Base-by-base conservation (phyloP, 192 early-diverging fungal species). In the Podila minutissima region DNA sequence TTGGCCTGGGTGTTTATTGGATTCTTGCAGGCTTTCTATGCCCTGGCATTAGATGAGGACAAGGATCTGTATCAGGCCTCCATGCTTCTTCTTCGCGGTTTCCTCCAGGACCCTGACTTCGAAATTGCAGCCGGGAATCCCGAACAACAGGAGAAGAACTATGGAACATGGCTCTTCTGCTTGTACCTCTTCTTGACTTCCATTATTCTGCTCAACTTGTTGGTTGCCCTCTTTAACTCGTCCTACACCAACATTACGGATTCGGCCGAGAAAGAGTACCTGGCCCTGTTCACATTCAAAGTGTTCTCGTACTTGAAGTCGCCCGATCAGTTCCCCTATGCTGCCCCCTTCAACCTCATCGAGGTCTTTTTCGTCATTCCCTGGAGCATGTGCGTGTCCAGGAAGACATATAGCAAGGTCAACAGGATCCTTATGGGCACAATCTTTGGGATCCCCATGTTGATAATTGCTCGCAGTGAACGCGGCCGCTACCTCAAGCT, bases 171-270 rank as follows among this genome's bases (percentile, higher is more conserved):
- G 41, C 62, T 83, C 71, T 78, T 83, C 63, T 71, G 60, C 11
- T 53, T 83, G 26, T 83, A 83, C 50, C 59, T 83, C 41, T 83
- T 83, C 74, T 46, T 78, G 59, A 83, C 74, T 19, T 73, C 71
- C 0, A 77, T 77, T 35, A 83, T 83, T 69, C 63, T 83, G 31
- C 71, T 83, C 37, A 83, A 83, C 64, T 32, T 83, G 51, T 74
- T 83, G 74, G 46, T 83, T 46, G 83, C 83, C 9, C 83, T 83
- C 51, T 83, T 83, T 75, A 83, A 83, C 64, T 75, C 74, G n/a
- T 83, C 83, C 19, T 83, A 83, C 64, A 78, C 83, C 67, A 75
- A 83, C 55, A 83, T 83, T 33, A 74, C 74, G 5, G 83, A 74
- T 46, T 74, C 74, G 8, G 26, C 83, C 11, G 74, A 83, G 62